Conservation (phyloP, 2,329 filamentous ascomycete genomes). For the Beauveria sp. region DNA sequence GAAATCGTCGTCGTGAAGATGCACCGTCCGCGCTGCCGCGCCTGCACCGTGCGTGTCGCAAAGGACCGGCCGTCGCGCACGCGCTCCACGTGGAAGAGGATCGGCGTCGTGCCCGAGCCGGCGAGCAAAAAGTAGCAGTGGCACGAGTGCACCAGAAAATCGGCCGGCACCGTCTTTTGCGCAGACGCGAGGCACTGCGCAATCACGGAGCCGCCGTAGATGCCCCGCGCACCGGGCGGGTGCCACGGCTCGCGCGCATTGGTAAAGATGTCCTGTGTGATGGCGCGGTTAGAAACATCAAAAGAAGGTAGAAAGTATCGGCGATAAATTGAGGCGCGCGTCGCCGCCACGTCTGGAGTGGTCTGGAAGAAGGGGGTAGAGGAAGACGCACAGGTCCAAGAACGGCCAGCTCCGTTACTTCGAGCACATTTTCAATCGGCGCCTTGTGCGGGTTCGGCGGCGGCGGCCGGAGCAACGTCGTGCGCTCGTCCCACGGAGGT, state of each 20-base stretch:
- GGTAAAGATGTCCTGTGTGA: constrained; percentile 76
- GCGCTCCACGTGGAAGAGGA: constrained; percentile 91
- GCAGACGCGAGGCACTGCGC: constrained; percentile 85
- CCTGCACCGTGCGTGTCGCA: constrained; percentile 91
- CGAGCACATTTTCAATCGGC: constrained; percentile 78
- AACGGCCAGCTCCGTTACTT: constrained; percentile 71
- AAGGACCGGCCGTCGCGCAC: constrained; percentile 87
- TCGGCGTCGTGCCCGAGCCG: constrained; percentile 74
- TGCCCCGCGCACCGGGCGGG: constrained; percentile 81
- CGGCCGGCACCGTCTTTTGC: constrained; percentile 72
- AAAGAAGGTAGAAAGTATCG: neutral
- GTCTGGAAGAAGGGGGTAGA: neutral
- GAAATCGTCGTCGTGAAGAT: constrained; percentile 96
- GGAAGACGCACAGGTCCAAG: constrained; percentile 60
- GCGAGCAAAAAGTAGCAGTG: constrained; percentile 98
- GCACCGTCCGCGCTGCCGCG: constrained; percentile 74
- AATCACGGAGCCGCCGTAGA: constrained; percentile 90
- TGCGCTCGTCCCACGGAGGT: constrained; percentile 20
- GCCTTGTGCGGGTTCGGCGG: constrained; percentile 65
- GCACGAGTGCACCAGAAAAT: constrained; percentile 89
- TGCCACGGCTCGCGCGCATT: constrained; percentile 91
- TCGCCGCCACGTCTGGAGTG: too few species aligned
- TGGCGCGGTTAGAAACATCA: neutral
- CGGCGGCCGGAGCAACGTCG: constrained; percentile 58
- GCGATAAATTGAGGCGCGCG: too few species aligned